Percentiles rank a stretch among this genome's conserved stretches.
phyloP scores from a whole-genome alignment of 352 stramenopile species.

The Phytopythium ostracodes region DNA sequence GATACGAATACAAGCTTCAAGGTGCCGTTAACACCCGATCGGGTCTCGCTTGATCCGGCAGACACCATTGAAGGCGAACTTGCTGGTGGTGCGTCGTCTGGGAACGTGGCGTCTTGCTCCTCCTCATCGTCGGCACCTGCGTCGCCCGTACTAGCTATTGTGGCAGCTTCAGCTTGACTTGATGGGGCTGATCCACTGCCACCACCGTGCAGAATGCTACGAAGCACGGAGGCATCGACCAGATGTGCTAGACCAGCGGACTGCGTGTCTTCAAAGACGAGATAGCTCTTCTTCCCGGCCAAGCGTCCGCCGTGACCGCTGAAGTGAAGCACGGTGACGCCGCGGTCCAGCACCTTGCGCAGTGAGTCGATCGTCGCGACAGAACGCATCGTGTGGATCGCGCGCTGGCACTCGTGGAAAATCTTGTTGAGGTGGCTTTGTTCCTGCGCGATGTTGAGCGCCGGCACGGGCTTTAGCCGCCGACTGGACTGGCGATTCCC shows the following conservation, averaged over 20 bases:
- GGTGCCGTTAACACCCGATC: conserved; percentile 22
- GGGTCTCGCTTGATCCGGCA: background rate
- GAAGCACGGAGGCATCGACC: conserved; percentile 57
- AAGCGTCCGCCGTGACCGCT: conserved; percentile 70
- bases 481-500: conserved; percentile 7
- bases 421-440: conserved; percentile 68
- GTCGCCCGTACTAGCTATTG: background rate
- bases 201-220: conserved; percentile 41
- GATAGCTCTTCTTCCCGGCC: conserved; percentile 53
- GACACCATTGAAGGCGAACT: conserved; percentile 2
- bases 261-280: conserved; percentile 79
- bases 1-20: conserved; percentile 83
- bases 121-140: conserved; percentile 2
- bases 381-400: conserved; percentile 69
- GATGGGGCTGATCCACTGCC: background rate
- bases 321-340: conserved; percentile 75
- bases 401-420: conserved; percentile 67
- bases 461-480: conserved; percentile 54
- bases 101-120: conserved; percentile 3
- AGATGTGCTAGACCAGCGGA: conserved; percentile 60
- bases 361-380: conserved; percentile 71
- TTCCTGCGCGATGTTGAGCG: conserved; percentile 66
- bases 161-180: background rate
- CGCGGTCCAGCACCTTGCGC: conserved; percentile 72
- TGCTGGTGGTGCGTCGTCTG: conserved; percentile 1